Evolutionary conservation across 1,284 basidiomycete species (phyloP).

Genomic region (Apiotrichum gamsii): DNA sequence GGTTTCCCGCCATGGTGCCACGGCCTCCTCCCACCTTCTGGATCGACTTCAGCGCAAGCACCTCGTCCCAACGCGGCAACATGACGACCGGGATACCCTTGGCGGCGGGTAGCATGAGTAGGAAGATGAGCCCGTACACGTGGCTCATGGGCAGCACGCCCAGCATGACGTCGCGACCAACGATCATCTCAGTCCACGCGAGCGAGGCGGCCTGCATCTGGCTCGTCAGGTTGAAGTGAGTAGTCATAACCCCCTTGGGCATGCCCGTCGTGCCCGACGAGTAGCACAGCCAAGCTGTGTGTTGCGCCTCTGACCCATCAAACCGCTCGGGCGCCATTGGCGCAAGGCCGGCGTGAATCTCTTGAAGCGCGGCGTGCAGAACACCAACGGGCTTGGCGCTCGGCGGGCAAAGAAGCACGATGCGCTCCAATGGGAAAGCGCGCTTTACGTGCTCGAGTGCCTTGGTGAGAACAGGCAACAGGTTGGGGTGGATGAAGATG

Average conservation of each 20-base stretch:
- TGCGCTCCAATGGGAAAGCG: conserved; percentile 15
- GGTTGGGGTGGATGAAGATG: conserved; percentile 55
- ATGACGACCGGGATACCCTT: conserved; percentile 60
- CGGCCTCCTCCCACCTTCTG: conserved; percentile 59
- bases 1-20: conserved; percentile 32
- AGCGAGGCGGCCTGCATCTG: conserved; percentile 21
- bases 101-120: conserved; percentile 59
- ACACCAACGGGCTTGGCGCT: conserved; percentile 14
- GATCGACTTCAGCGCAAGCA: conserved; percentile 61
- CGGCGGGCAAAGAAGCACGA: conserved; percentile 30
- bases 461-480: conserved; percentile 43
- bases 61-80: conserved; percentile 58
- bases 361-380: no score
- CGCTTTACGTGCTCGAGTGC: conserved; percentile 20
- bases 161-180: conserved; percentile 45
- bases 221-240: conserved; percentile 58
- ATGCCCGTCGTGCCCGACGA: conserved; percentile 56
- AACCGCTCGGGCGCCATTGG: conserved; percentile 11
- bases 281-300: conserved; percentile 53
- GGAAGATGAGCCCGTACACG: conserved; percentile 20
- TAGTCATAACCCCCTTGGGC: conserved; percentile 52
- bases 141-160: conserved; percentile 18
- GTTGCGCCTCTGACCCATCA: conserved; percentile 6
- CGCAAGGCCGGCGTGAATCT: conserved; percentile 3
- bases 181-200: conserved; percentile 1